Evolutionary conservation across 192 early-diverging fungal species (phyloP).

Genomic region (Chytriomyces confervae): DNA sequence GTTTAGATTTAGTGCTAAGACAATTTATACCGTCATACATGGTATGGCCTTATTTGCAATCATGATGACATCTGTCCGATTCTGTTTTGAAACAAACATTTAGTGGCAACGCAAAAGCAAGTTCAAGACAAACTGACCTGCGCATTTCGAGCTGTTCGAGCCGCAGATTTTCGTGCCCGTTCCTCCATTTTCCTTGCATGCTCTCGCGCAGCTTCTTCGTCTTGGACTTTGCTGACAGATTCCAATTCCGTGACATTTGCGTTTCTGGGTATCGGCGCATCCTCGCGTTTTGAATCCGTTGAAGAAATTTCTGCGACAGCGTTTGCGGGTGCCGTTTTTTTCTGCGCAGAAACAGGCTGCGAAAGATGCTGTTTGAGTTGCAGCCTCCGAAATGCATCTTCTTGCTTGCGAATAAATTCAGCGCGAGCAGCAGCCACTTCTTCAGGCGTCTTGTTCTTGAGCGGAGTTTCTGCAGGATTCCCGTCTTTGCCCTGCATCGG

Average conservation of each 20-base stretch:
- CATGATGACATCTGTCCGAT: constrained; percentile 26
- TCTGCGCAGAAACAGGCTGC: background rate
- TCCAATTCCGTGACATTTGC: too few species aligned
- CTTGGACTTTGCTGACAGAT: too few species aligned
- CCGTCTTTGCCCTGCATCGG: too few species aligned
- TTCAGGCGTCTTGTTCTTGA: too few species aligned
- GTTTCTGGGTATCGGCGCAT: too few species aligned
- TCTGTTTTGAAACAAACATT: background rate
- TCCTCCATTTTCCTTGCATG: background rate
- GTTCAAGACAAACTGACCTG: background rate
- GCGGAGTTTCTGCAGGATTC: too few species aligned
- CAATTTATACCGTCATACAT: background rate
- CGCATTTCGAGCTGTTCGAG: background rate
- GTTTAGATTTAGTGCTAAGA: background rate
- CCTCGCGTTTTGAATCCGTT: too few species aligned
- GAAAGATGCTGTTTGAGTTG: background rate
- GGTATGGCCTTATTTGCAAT: constrained; percentile 36
- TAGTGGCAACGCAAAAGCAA: background rate
- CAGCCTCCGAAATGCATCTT: background rate
- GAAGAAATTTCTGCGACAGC: too few species aligned
- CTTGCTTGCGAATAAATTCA: constrained; percentile 5
- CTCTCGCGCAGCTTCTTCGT: background rate
- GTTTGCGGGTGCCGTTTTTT: too few species aligned
- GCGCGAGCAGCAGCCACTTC: too few species aligned
- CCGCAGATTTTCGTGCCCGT: background rate